Conservation (phyloP, 2,329 filamentous ascomycete species). For the Ophiostoma fasciatum region DNA sequence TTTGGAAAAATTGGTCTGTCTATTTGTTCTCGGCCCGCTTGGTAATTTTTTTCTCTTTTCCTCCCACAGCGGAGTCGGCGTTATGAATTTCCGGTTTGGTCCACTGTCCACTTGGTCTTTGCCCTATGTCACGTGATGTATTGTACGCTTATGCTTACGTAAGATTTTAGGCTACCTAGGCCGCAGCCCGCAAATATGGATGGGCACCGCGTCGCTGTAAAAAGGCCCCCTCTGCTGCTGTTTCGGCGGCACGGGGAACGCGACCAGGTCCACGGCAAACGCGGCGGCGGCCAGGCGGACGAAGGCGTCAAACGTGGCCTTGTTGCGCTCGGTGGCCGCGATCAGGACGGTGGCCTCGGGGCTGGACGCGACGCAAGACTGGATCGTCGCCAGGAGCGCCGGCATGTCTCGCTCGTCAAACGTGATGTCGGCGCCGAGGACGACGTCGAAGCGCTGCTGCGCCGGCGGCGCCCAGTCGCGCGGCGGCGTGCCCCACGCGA, state of each 20-base stretch:
- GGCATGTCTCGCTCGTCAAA: constrained; percentile 54
- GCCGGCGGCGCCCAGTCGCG: neutral
- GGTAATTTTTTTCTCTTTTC: constrained; percentile 2
- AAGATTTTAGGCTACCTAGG: too few relatives aligned
- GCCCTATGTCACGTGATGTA: too few relatives aligned
- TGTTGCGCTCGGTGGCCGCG: constrained; percentile 56
- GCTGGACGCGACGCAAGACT: constrained; percentile 31
- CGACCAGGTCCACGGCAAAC: constrained; percentile 27
- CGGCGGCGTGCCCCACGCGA: constrained; percentile 42
- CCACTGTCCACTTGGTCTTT: neutral
- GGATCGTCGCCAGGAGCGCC: constrained; percentile 42
- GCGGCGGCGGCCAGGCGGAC: constrained; percentile 34
- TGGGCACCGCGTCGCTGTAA: constrained; percentile 43
- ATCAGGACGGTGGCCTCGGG: constrained; percentile 46
- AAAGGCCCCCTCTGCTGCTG: constrained; percentile 45
- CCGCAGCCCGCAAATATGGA: constrained; percentile 33
- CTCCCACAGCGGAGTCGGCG: neutral
- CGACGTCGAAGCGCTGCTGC: constrained; percentile 35
- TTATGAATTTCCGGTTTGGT: constrained; percentile 3
- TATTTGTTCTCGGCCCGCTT: constrained; percentile 3
- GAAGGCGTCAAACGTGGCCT: constrained; percentile 52
- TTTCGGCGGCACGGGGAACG: constrained; percentile 24
- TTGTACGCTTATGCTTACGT: too few relatives aligned
- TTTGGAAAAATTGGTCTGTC: neutral
- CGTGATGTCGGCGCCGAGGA: constrained; percentile 65